Base-by-base conservation (phyloP, 2,329 filamentous ascomycete species). In the Hypoxylon sp. region DNA sequence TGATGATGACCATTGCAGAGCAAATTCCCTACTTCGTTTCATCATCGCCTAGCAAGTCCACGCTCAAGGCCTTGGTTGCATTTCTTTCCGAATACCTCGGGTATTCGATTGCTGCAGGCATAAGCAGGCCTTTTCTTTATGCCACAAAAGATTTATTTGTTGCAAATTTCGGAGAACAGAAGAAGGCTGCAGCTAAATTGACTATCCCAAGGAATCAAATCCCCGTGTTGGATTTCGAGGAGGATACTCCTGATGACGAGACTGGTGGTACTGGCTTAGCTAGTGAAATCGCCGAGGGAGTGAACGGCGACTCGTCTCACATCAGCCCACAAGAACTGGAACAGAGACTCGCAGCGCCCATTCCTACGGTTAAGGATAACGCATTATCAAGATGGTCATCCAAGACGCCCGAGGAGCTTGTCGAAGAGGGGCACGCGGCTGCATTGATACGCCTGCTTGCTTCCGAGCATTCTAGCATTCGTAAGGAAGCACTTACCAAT, bases 381-480 rank as follows among this genome's bases (percentile, higher is more conserved):
- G 75, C 78, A 0, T 71, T 87, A 9, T 68, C 76, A 4, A 83
- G 76, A 64, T 96, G 90, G 91, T 78, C 82, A 30, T 80, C 83
- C 56, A 93, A 95, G 66, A 87, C 90, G 21, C 75, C 90, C 0
- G 88, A 92, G 31, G 86, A 92, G 63, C 82, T 91, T 1, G 76
- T 95, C 6, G 90, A 94, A 62, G 89, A 94, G 57, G 89, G 88
- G 5, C 81, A 89, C 62, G 78, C 90, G 15, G 78, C 81, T 9
- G 80, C 84, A 2, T 74, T 97, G 20, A 78, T 96, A 35, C 77
- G 87, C 23, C 88, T 93, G 62, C 78, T 97, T 7, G 87, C 84
- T 44, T 96, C 91, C 0, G 74, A 84, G 35, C 84, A 94, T 63
- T 75, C 78, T 25, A 87, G 89, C 67, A 88, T 96, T 59, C 83